phyloP scores from a whole-genome alignment of 257 asterid genomes.

The Solanum etuberosum region DNA sequence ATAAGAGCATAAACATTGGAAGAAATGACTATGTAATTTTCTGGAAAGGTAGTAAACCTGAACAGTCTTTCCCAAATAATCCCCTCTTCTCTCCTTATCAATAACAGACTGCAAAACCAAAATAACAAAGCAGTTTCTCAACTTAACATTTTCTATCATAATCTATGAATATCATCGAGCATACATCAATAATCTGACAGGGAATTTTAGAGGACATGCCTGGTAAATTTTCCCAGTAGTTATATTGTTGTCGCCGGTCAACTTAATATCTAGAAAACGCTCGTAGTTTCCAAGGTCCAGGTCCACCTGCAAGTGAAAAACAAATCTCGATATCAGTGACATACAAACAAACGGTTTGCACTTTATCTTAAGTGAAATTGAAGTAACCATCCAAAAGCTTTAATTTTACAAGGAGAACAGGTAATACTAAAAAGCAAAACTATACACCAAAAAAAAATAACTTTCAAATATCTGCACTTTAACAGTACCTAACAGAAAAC shows the following conservation, averaged over 20 bases:
- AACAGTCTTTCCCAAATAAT: conserved; percentile 36
- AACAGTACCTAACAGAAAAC: neutral
- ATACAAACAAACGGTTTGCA: neutral
- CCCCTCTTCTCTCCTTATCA: conserved; percentile 43
- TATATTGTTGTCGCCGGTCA: conserved; percentile 78
- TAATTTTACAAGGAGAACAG: neutral
- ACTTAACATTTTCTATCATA: neutral
- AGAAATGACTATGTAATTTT: neutral
- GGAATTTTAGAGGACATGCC: conserved; percentile 25
- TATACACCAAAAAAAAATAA: neutral
- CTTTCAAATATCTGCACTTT: neutral
- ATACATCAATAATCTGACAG: neutral
- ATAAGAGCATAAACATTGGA: neutral
- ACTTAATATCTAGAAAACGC: conserved; percentile 70
- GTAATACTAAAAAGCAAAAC: neutral
- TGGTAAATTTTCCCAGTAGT: conserved; percentile 92
- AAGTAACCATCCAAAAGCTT: neutral
- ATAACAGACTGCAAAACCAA: conserved; percentile 19
- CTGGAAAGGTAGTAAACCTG: conserved; percentile 19
- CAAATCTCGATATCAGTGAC: neutral
- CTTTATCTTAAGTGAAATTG: neutral
- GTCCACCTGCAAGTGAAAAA: conserved; percentile 64
- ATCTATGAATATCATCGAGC: neutral
- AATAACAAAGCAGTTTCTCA: neutral
- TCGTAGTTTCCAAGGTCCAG: conserved; percentile 96